Conservation (phyloP, 2,329 filamentous ascomycete genomes). For the Neonectria sp. region DNA sequence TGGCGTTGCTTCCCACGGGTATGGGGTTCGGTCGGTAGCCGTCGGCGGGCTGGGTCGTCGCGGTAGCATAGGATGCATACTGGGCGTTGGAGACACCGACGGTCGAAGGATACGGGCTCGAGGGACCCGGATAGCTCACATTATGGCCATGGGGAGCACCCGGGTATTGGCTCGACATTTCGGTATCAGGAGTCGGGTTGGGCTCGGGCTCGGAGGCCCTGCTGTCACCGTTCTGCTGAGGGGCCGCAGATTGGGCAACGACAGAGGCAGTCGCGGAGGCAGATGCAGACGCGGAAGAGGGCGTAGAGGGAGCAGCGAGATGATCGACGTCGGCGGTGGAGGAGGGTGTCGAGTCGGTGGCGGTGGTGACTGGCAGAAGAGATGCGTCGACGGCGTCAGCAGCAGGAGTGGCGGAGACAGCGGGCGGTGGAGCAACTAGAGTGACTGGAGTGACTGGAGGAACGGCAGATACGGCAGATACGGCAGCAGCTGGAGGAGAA, state of each 20-base stretch:
- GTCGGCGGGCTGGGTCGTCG: constrained; percentile 47
- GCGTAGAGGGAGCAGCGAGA: constrained; percentile 26
- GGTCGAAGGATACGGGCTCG: constrained; percentile 43
- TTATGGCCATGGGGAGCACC: constrained; percentile 49
- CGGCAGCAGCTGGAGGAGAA: constrained; percentile 45
- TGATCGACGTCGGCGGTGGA: constrained; percentile 31
- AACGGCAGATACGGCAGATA: constrained; percentile 35
- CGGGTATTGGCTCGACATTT: constrained; percentile 54
- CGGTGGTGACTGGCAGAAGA: constrained; percentile 35
- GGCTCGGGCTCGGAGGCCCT: constrained; percentile 47
- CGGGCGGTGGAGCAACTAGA: constrained; percentile 34
- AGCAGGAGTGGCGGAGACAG: constrained; percentile 36
- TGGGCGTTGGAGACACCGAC: constrained; percentile 46
- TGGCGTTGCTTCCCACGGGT: constrained; percentile 48
- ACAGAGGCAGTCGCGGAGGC: constrained; percentile 27
- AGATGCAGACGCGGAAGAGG: constrained; percentile 7
- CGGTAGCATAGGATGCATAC: constrained; percentile 51
- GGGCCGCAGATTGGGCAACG: constrained; percentile 29
- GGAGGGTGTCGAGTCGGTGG: constrained; percentile 33
- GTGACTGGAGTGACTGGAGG: constrained; percentile 40
- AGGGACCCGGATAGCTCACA: constrained; percentile 48
- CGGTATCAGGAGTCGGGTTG: constrained; percentile 39
- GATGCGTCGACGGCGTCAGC: constrained; percentile 26
- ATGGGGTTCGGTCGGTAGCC: constrained; percentile 49
- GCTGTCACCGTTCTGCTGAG: constrained; percentile 53